Evolutionary conservation across 176 grass and related monocot genomes (phyloP).

Genomic region (Aegilops sharonensis): DNA sequence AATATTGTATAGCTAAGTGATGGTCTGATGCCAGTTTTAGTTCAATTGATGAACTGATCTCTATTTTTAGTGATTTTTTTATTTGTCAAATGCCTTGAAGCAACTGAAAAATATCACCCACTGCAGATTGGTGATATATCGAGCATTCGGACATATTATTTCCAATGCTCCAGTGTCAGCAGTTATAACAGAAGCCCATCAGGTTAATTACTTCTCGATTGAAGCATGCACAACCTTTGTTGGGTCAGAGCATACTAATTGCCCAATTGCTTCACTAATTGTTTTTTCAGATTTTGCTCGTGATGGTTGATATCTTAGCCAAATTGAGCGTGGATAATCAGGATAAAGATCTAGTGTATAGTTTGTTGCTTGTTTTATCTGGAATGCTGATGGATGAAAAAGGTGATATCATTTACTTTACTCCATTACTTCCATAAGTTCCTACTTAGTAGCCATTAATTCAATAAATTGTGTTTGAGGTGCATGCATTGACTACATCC

Average conservation of each 20-base stretch:
- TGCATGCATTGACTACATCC: background rate
- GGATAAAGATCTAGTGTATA: slow-evolving; percentile 83
- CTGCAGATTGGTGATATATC: slow-evolving; percentile 62
- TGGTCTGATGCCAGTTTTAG: slow-evolving; percentile 23
- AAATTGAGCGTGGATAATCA: slow-evolving; percentile 49
- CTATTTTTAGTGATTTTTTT: background rate
- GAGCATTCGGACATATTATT: slow-evolving; percentile 86
- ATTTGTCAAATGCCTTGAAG: slow-evolving; percentile 12
- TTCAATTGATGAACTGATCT: slow-evolving; percentile 17
- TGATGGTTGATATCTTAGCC: slow-evolving; percentile 71
- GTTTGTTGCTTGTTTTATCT: slow-evolving; percentile 77
- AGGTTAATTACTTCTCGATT: slow-evolving; percentile 40
- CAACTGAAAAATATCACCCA: slow-evolving; percentile 10
- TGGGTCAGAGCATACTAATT: slow-evolving; percentile 26
- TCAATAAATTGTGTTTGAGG: background rate
- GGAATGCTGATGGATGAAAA: slow-evolving; percentile 90
- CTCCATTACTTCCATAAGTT: slow-evolving; percentile 3
- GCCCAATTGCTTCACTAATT: background rate
- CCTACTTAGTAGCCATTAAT: slow-evolving; percentile 10
- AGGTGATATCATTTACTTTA: slow-evolving; percentile 54
- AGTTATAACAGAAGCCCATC: slow-evolving; percentile 71
- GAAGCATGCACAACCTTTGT: background rate
- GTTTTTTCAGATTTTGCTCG: slow-evolving; percentile 58
- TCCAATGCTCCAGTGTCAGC: slow-evolving; percentile 83
- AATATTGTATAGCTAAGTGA: background rate